Evolutionary conservation across 2,329 filamentous ascomycete genomes (phyloP).

Genomic region (Colletotrichum chlorophyti): DNA sequence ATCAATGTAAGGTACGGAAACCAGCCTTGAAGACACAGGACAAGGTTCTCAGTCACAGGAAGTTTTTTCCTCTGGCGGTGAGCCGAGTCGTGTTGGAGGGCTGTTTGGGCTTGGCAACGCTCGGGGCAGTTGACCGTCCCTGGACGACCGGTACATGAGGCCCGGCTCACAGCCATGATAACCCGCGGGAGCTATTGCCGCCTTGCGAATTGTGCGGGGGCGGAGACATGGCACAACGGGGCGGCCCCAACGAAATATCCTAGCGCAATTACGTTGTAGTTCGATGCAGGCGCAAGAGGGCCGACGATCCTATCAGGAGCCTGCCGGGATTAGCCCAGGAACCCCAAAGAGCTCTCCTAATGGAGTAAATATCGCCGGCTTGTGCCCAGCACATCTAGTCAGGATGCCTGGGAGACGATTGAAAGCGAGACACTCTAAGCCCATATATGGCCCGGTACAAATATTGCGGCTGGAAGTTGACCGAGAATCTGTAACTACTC

Average conservation of each 20-base stretch:
- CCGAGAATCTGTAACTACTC: neutral
- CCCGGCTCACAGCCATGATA: neutral
- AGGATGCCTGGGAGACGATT: neutral
- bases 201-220: constrained; percentile 21
- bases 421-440: constrained; percentile 6
- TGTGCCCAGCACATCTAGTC: constrained; percentile 16
- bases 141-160: constrained; percentile 15
- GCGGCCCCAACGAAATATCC: too few species aligned
- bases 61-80: neutral
- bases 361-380: constrained; percentile 21
- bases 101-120: neutral
- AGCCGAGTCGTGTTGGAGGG: neutral
- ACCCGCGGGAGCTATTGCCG: constrained; percentile 8
- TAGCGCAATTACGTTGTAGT: too few species aligned
- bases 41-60: too few species aligned
- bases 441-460: constrained; percentile 12
- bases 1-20: too few species aligned
- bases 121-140: constrained; percentile 14
- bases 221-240: too few species aligned
- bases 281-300: constrained; percentile 9
- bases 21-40: too few species aligned
- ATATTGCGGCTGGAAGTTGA: constrained; percentile 3
- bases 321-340: neutral
- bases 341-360: constrained; percentile 18
- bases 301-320: too few species aligned